Base-by-base conservation (phyloP, 495 filamentous ascomycete species). In the Penicillium desertorum region DNA sequence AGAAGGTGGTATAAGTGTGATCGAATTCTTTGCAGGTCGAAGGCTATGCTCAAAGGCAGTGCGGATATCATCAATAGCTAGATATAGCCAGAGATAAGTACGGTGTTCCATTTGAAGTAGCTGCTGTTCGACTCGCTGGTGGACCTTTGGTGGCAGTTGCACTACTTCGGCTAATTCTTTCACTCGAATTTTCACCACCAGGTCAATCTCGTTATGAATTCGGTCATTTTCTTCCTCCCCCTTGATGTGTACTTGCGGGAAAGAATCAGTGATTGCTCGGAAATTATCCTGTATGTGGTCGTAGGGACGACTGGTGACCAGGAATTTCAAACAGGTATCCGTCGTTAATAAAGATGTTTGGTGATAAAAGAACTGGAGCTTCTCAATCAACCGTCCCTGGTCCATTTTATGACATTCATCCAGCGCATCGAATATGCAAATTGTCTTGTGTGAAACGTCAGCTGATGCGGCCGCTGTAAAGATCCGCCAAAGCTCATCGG, bases 301-400 rank as follows among this genome's bases (percentile, higher is more conserved):
- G 50, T 76, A 79, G 14, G 74, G 76, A 16, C 72, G 76, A 61
- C 77, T 78, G 2, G 75, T 80, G 9, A 79, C 56, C 0, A 79
- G 57, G 36, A 79, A 74, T 57, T 76, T 79, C 11, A 79, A 50
- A 54, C 47, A 57, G 45, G 32, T 53, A 23, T 42, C 45, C 30
- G 61, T 22, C 29, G 12, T 47, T 11, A 10, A 25, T 30, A 9
- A 30, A 30, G 8, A 30, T 11, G 29, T 8, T 9, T 30, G 9
- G 29, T 9, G 29, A 11, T 30, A 9, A 2, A 30, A 30, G 7
- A 9, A 7, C 8, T 42, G 37, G 23, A 72, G 51, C 22, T 64
- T 60, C 32, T 68, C 5, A 49, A 74, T 62, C 1, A 76, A 50
- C 30, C 56, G 29, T 23, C 52, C 37, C 48, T 56, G 51, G 57